These are phyloP conservation scores for Pseudoscleropodium purum DNA, from an alignment of 225 moss, liverwort and hornwort genomes.

Conservation along the genomic window DNA sequence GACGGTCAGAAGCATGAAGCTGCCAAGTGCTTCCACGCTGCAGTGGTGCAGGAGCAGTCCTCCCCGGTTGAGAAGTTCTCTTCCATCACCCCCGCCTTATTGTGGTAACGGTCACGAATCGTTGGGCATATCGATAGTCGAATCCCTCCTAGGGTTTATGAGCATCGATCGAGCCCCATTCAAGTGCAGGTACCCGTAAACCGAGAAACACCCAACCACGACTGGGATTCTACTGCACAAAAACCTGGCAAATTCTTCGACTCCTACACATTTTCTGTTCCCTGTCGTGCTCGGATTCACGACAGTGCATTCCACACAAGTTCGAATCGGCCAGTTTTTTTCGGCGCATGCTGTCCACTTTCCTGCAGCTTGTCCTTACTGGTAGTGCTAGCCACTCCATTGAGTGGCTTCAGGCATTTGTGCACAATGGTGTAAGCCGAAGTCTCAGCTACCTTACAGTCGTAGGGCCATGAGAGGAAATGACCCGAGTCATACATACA, in stretches of 20 bases:
- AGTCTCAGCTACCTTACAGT: background rate
- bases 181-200: background rate
- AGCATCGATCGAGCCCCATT: too few species aligned
- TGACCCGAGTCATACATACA: background rate
- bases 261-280: too few species aligned
- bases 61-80: conserved; percentile 67
- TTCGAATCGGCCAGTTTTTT: background rate
- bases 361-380: background rate
- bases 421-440: background rate
- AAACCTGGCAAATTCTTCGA: background rate
- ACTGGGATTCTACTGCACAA: background rate
- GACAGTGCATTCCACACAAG: background rate
- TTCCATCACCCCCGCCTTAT: conserved; percentile 57
- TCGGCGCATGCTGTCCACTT: background rate
- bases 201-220: too few species aligned
- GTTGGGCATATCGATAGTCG: too few species aligned
- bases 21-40: conserved; percentile 68
- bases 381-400: background rate
- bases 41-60: conserved; percentile 61
- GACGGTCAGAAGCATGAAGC: conserved; percentile 61
- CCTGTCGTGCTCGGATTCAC: background rate
- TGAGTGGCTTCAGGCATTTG: background rate
- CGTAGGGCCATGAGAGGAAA: background rate
- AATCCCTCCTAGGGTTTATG: background rate
- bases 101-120: conserved; percentile 22